Evolutionary conservation across 2,329 filamentous ascomycete species (phyloP).

Genomic region (Cyclaneusma minus): DNA sequence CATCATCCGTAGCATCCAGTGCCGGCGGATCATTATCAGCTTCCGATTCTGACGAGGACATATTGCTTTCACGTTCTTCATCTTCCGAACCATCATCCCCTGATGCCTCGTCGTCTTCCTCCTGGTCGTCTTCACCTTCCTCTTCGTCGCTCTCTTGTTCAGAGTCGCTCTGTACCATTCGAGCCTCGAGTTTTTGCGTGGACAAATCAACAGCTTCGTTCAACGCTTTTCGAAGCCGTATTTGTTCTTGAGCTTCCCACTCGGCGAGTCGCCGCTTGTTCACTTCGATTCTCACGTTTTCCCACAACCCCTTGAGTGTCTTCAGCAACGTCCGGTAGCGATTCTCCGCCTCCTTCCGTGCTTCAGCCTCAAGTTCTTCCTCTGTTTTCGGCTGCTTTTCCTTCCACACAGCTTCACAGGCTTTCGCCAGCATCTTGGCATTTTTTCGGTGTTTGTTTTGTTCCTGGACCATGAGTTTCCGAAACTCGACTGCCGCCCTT

Average conservation of each 20-base stretch:
- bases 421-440: slow-evolving; percentile 67
- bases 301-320: slow-evolving; percentile 41
- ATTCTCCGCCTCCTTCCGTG: slow-evolving; percentile 46
- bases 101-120: slow-evolving; percentile 20
- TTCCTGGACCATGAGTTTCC: slow-evolving; percentile 65
- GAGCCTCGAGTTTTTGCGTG: slow-evolving; percentile 50
- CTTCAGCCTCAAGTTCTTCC: slow-evolving; percentile 72
- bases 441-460: slow-evolving; percentile 59
- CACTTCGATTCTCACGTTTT: slow-evolving; percentile 45
- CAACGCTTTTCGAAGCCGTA: slow-evolving; percentile 48
- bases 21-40: slow-evolving; percentile 30
- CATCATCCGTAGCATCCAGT: slow-evolving; percentile 38
- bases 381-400: slow-evolving; percentile 57
- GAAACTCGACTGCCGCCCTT: slow-evolving; percentile 65
- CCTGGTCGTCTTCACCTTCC: slow-evolving; percentile 20
- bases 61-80: slow-evolving; percentile 36
- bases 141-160: slow-evolving; percentile 29
- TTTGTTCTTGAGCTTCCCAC: slow-evolving; percentile 51
- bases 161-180: slow-evolving; percentile 36
- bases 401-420: slow-evolving; percentile 62
- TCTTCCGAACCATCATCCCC: slow-evolving; percentile 24
- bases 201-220: slow-evolving; percentile 61
- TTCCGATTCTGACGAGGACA: slow-evolving; percentile 49
- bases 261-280: slow-evolving; percentile 42
- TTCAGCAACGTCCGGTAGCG: slow-evolving; percentile 59